A percentile compares a stretch with the other conserved stretches of the same genome.
phyloP scores from a whole-genome alignment of 2,329 filamentous ascomycete species.

The Aspergillus novoparasiticus region DNA sequence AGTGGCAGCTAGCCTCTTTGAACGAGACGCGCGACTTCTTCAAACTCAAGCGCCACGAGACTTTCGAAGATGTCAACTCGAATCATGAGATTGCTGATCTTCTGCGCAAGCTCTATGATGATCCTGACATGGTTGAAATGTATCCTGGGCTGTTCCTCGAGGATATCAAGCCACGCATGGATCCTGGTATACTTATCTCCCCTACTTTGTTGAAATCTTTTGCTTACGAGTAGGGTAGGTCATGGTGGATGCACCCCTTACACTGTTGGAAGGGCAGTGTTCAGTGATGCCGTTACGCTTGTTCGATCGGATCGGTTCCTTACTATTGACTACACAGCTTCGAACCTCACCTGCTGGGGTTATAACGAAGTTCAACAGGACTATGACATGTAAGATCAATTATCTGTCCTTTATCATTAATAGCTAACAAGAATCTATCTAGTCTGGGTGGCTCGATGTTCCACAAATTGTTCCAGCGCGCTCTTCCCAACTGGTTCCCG shows the following conservation, averaged over 20 bases:
- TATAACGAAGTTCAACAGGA: constrained; percentile 39
- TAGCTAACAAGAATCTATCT: neutral
- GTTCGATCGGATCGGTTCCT: constrained; percentile 46
- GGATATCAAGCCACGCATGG: constrained; percentile 41
- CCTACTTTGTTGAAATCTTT: neutral
- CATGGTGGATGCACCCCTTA: constrained; percentile 42
- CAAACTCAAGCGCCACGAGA: constrained; percentile 58
- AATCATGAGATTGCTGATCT: constrained; percentile 58
- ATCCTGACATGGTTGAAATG: constrained; percentile 68
- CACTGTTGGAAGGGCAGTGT: constrained; percentile 43
- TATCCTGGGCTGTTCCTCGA: constrained; percentile 66
- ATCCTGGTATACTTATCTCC: constrained; percentile 26
- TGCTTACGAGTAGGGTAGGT: neutral
- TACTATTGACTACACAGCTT: constrained; percentile 42
- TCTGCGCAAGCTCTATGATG: constrained; percentile 62
- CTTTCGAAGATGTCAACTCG: constrained; percentile 61
- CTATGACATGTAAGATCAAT: constrained; percentile 18
- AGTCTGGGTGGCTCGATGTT: constrained; percentile 32
- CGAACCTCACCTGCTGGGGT: constrained; percentile 45
- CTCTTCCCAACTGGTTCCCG: constrained; percentile 30
- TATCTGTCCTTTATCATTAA: too few species aligned
- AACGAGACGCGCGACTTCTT: constrained; percentile 67
- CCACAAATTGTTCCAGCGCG: constrained; percentile 33
- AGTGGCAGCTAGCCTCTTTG: constrained; percentile 58
- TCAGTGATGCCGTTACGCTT: constrained; percentile 48